A percentile compares a stretch with the other conserved stretches of the same genome.
Evolutionary conservation across 306 rosid species (phyloP).

Genomic region (Cucurbita maxima): DNA sequence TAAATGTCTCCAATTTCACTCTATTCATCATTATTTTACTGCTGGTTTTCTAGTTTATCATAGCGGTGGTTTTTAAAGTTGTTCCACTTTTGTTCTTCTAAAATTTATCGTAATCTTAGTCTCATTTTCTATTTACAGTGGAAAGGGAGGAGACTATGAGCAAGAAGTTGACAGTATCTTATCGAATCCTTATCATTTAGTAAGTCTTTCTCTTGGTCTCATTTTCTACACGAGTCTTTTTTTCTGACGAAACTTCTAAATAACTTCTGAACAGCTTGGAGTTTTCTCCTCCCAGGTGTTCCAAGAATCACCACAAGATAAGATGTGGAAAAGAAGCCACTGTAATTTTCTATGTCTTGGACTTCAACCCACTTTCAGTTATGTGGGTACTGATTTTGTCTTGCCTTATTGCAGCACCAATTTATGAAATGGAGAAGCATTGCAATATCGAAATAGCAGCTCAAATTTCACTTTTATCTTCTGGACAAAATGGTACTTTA

Average conservation of each 20-base stretch:
- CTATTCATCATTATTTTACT: background rate
- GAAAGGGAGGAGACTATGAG: slow-evolving; percentile 69
- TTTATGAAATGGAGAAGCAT: slow-evolving; percentile 85
- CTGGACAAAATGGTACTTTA: slow-evolving; percentile 71
- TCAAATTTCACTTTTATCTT: slow-evolving; percentile 59
- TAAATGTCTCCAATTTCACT: background rate
- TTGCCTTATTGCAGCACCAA: slow-evolving; percentile 43
- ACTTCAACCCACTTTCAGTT: background rate
- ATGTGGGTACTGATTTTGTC: slow-evolving; percentile 8
- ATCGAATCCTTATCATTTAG: slow-evolving; percentile 95
- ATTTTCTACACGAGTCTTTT: no score
- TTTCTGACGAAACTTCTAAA: slow-evolving; percentile 6
- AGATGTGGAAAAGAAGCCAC: slow-evolving; percentile 68
- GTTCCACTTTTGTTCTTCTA: background rate
- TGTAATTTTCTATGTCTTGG: slow-evolving; percentile 39
- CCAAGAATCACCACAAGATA: slow-evolving; percentile 85
- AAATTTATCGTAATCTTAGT: background rate
- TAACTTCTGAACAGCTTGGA: slow-evolving; percentile 69
- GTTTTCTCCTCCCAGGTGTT: slow-evolving; percentile 97
- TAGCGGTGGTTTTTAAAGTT: background rate
- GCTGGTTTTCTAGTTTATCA: background rate
- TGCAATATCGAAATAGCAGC: slow-evolving; percentile 91
- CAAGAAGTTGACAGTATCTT: slow-evolving; percentile 78
- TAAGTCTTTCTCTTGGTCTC: slow-evolving; percentile 20
- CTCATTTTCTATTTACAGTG: slow-evolving; percentile 34